Percentiles rank a stretch among this genome's conserved stretches.
Conservation (phyloP, 164 flowering plant species). For the Annona cherimola region DNA sequence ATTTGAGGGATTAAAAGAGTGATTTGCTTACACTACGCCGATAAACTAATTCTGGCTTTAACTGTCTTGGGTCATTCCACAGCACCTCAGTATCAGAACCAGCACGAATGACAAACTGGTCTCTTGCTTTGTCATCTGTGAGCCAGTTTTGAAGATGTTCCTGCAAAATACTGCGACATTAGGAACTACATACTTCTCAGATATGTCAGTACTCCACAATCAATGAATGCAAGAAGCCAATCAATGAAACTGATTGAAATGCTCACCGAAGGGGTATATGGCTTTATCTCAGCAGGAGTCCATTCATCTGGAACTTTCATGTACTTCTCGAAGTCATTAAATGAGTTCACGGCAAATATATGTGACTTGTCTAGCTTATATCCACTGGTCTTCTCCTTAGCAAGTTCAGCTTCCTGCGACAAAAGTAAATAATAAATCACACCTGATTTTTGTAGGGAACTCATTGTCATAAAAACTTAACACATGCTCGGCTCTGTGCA, state of each 20-base stretch:
- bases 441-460: not conserved
- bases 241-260: not conserved
- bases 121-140: slow-evolving; percentile 88
- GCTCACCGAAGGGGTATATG: slow-evolving; percentile 76
- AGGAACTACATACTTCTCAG: not conserved
- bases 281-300: slow-evolving; percentile 87
- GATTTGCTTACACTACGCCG: slow-evolving; percentile 54
- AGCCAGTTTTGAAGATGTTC: slow-evolving; percentile 93
- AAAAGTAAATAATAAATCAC: not conserved
- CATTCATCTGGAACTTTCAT: slow-evolving; percentile 94
- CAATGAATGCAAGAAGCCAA: not conserved
- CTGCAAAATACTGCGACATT: slow-evolving; percentile 28
- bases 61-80: slow-evolving; percentile 92
- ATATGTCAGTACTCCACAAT: not conserved
- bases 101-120: slow-evolving; percentile 93
- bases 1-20: not conserved
- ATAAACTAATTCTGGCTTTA: slow-evolving; percentile 84
- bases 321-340: slow-evolving; percentile 81
- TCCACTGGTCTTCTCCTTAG: slow-evolving; percentile 77
- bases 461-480: not conserved
- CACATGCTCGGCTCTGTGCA: not conserved
- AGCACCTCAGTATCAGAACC: slow-evolving; percentile 75
- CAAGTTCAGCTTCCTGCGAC: slow-evolving; percentile 89
- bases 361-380: slow-evolving; percentile 85
- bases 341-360: slow-evolving; percentile 77